Evolutionary conservation across 768 basidiomycete species (phyloP).

Genomic region (Leccinum incarnatum): DNA sequence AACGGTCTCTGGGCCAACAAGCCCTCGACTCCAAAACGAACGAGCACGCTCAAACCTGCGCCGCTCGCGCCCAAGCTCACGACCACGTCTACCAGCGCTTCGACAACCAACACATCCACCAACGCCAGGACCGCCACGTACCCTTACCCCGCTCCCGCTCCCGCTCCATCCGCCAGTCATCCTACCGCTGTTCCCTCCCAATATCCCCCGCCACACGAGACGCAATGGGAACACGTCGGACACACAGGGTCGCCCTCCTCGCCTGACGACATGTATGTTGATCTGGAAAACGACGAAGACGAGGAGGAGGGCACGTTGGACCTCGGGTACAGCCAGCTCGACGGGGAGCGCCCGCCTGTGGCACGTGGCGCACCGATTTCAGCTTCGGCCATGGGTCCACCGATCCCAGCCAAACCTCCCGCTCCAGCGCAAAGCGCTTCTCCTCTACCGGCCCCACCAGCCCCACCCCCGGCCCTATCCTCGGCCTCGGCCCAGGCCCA

Average conservation of each 20-base stretch:
- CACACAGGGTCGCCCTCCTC: constrained; percentile 11
- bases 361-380: neutral
- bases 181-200: constrained; percentile 3
- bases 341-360: neutral
- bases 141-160: neutral
- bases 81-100: constrained; percentile 1
- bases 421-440: neutral
- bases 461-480: neutral
- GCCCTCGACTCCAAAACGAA: constrained; percentile 18
- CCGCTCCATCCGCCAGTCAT: neutral
- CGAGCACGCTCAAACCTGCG: constrained; percentile 14
- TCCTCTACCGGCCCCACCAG: neutral
- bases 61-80: constrained; percentile 26
- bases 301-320: constrained; percentile 7
- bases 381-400: neutral
- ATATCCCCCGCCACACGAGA: constrained; percentile 12
- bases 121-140: neutral
- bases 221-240: constrained; percentile 25
- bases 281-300: neutral
- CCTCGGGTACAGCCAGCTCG: constrained; percentile 24
- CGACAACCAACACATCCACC: neutral
- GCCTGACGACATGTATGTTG: constrained; percentile 8
- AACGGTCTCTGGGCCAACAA: constrained; percentile 8
- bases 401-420: neutral
- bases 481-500: neutral